These are phyloP conservation scores for Ministeria vibrans DNA, from an alignment of 78 protist species.

Conservation along the genomic window DNA sequence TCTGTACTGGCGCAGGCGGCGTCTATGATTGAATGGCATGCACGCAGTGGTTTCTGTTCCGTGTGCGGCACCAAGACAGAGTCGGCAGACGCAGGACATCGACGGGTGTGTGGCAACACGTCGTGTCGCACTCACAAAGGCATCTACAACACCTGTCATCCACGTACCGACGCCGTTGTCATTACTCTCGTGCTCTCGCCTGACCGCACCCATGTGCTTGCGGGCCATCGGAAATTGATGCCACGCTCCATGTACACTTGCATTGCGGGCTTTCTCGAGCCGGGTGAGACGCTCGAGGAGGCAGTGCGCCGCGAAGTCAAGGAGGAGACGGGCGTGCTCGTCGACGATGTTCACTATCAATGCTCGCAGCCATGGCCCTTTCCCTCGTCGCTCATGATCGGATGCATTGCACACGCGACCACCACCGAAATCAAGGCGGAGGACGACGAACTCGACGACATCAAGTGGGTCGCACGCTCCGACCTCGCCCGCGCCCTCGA, in stretches of 20 bases:
- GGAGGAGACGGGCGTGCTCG: constrained; percentile 28
- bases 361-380: constrained; percentile 48
- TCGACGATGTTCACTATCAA: constrained; percentile 6
- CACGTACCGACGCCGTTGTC: constrained; percentile 28
- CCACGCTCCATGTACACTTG: constrained; percentile 20
- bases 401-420: constrained; percentile 17
- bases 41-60: background rate
- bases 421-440: background rate
- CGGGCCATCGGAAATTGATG: constrained; percentile 15
- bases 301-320: constrained; percentile 22
- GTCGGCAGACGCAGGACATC: background rate
- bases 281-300: constrained; percentile 46
- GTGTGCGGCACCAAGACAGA: background rate
- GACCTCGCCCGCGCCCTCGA: background rate
- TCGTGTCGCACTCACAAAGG: background rate
- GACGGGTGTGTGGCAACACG: background rate
- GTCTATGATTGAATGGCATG: background rate
- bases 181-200: constrained; percentile 12
- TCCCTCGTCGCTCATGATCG: constrained; percentile 45
- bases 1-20: background rate
- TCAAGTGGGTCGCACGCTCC: background rate
- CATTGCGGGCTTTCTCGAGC: constrained; percentile 50
- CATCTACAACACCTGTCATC: background rate
- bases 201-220: background rate
- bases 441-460: constrained; percentile 6